Evolutionary conservation across 2,329 filamentous ascomycete species (phyloP).

Genomic region (Phialocephala subalpina): DNA sequence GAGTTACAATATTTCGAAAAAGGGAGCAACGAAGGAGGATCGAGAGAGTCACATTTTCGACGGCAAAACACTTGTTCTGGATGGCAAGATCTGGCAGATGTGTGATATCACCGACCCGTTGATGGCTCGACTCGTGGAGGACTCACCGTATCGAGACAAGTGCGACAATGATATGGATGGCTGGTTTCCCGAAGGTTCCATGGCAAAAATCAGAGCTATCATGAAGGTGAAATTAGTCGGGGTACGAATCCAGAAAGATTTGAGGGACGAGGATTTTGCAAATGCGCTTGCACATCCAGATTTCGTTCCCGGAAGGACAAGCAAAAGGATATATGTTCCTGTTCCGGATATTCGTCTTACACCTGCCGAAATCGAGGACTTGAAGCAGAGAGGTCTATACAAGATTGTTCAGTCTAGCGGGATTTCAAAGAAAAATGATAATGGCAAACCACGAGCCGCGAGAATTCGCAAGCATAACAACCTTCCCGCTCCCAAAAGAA

Average conservation of each 20-base stretch:
- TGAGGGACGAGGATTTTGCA: slow-evolving; percentile 57
- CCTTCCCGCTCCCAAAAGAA: background rate
- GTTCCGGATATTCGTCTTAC: slow-evolving; percentile 41
- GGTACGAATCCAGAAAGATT: slow-evolving; percentile 63
- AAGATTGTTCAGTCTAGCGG: slow-evolving; percentile 13
- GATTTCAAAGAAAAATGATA: slow-evolving; percentile 11
- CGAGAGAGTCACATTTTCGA: slow-evolving; percentile 80
- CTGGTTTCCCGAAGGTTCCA: slow-evolving; percentile 84
- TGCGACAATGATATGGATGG: slow-evolving; percentile 75
- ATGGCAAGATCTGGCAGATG: slow-evolving; percentile 93
- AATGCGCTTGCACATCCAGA: slow-evolving; percentile 50
- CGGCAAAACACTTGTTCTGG: slow-evolving; percentile 74
- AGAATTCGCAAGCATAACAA: slow-evolving; percentile 10
- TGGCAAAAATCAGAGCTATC: slow-evolving; percentile 84
- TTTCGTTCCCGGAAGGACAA: slow-evolving; percentile 33
- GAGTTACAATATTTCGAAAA: slow-evolving; percentile 36
- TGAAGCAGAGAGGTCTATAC: slow-evolving; percentile 20
- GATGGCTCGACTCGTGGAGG: slow-evolving; percentile 70
- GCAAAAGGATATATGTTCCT: slow-evolving; percentile 35
- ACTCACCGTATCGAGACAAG: slow-evolving; percentile 62
- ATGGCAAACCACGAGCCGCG: slow-evolving; percentile 14
- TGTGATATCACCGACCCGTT: slow-evolving; percentile 90
- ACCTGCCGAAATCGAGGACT: slow-evolving; percentile 33
- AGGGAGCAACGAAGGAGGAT: slow-evolving; percentile 21
- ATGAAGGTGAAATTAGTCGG: slow-evolving; percentile 87